Percentiles rank a stretch among this genome's conserved stretches.
Evolutionary conservation across 2,329 filamentous ascomycete species (phyloP).

Genomic region (Periglandula ipomoeae): DNA sequence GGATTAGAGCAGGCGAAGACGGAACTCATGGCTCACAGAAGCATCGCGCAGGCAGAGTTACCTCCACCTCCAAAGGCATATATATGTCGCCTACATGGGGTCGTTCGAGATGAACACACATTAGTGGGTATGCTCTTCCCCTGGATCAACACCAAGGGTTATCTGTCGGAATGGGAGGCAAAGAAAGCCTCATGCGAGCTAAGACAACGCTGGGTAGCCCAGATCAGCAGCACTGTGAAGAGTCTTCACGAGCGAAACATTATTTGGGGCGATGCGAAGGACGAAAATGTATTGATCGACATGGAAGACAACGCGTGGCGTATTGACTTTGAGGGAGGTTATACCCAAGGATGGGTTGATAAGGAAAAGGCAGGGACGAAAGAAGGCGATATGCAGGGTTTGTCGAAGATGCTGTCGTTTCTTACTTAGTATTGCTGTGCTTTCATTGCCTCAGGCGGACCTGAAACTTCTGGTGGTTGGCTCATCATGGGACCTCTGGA

Average conservation of each 20-base stretch:
- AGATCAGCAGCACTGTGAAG: too few species aligned
- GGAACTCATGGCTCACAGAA: not conserved
- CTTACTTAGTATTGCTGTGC: too few species aligned
- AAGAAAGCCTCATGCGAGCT: too few species aligned
- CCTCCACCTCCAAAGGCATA: not conserved
- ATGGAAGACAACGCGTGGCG: slow-evolving; percentile 18
- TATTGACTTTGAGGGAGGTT: slow-evolving; percentile 20
- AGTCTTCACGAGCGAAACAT: too few species aligned
- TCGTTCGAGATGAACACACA: not conserved
- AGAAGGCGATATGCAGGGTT: not conserved
- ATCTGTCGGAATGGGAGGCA: not conserved
- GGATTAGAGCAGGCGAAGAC: not conserved
- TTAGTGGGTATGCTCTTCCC: not conserved
- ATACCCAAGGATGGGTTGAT: slow-evolving; percentile 1
- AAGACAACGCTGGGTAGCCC: too few species aligned
- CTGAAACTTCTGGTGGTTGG: too few species aligned
- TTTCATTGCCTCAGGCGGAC: too few species aligned
- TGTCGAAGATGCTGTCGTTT: too few species aligned
- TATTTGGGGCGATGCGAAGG: not conserved
- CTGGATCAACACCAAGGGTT: not conserved
- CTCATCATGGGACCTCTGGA: too few species aligned
- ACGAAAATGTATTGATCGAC: slow-evolving; percentile 21
- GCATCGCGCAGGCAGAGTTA: not conserved
- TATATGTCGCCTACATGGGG: not conserved
- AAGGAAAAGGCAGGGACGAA: not conserved